phyloP scores from a whole-genome alignment of 306 rosid genomes.

The Benincasa hispida region DNA sequence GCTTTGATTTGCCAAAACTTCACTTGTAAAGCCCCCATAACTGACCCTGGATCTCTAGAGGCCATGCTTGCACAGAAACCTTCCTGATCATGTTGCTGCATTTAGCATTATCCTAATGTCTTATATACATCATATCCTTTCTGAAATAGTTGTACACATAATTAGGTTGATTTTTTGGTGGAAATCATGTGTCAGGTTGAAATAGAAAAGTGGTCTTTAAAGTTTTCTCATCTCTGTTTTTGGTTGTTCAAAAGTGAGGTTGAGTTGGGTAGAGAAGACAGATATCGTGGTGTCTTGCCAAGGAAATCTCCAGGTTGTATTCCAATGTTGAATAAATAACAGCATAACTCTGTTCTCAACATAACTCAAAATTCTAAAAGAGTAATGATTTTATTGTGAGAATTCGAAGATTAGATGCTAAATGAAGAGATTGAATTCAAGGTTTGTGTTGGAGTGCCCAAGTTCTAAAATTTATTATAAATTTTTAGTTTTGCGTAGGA shows the following conservation, averaged over 20 bases:
- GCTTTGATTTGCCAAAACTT: constrained; percentile 84
- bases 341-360: too few species aligned
- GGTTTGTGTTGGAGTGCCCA: too few species aligned
- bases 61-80: constrained; percentile 38
- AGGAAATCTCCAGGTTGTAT: too few species aligned
- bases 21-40: constrained; percentile 57
- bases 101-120: neutral
- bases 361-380: too few species aligned
- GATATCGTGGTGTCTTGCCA: neutral
- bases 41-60: constrained; percentile 33
- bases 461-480: too few species aligned
- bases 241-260: neutral
- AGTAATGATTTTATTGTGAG: too few species aligned
- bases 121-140: neutral
- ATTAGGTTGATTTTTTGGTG: neutral
- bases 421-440: too few species aligned
- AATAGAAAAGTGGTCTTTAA: neutral
- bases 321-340: too few species aligned
- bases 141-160: neutral
- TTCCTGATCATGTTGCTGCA: constrained; percentile 2
- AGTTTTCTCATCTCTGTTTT: neutral
- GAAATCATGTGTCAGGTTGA: neutral
- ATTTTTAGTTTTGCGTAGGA: too few species aligned
- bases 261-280: neutral
- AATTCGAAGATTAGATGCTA: too few species aligned